Evolutionary conservation across 805 yeast species (phyloP).

Genomic region (Candida qinlingensis): DNA sequence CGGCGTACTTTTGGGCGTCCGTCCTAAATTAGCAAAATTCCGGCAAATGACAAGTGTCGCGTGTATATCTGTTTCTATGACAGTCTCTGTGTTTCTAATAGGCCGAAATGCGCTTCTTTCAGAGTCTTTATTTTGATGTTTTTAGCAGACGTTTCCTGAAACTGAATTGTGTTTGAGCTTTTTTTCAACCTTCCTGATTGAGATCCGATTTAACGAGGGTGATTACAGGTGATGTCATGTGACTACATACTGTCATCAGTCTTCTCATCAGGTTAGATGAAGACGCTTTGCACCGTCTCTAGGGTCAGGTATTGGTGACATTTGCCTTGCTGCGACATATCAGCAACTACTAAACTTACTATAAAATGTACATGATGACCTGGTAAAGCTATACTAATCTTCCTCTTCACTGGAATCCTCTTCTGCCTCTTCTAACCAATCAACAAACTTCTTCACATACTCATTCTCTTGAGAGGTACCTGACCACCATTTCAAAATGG

Average conservation of each 20-base stretch:
- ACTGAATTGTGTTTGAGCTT: background rate
- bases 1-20: too few relatives aligned
- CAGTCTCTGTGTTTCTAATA: too few relatives aligned
- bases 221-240: background rate
- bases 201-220: background rate
- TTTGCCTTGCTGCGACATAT: background rate
- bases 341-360: background rate
- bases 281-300: too few relatives aligned
- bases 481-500: constrained; percentile 80
- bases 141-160: background rate
- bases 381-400: background rate
- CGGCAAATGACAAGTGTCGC: background rate
- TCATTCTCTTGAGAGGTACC: constrained; percentile 33
- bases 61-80: too few relatives aligned
- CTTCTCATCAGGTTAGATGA: background rate
- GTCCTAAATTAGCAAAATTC: background rate
- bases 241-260: background rate
- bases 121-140: background rate
- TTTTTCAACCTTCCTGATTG: background rate
- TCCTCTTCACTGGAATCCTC: constrained; percentile 56
- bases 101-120: background rate
- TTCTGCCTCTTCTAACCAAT: constrained; percentile 82
- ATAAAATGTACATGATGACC: background rate
- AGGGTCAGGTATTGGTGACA: too few relatives aligned
- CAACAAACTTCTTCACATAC: constrained; percentile 68